phyloP scores from a whole-genome alignment of 768 basidiomycete genomes.

The Tremella mesenterica region DNA sequence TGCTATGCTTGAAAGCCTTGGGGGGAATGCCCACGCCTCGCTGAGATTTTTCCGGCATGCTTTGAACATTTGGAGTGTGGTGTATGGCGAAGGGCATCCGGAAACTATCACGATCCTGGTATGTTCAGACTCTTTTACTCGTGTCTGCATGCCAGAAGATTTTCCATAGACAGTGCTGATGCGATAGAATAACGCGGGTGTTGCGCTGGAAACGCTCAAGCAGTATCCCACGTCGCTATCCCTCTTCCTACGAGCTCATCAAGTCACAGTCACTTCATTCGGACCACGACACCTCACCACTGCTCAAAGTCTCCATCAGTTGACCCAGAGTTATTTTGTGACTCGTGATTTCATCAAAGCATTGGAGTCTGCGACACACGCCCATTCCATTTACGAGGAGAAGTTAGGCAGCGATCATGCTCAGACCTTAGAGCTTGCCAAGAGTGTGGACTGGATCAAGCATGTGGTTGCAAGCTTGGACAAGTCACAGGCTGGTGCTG shows the following conservation, averaged over 20 bases:
- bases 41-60: slow-evolving; percentile 45
- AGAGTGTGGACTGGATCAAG: slow-evolving; percentile 43
- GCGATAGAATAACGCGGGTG: slow-evolving; percentile 39
- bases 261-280: slow-evolving; percentile 35
- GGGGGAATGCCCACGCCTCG: slow-evolving; percentile 42
- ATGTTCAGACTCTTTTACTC: slow-evolving; percentile 8
- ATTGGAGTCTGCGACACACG: slow-evolving; percentile 30
- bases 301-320: slow-evolving; percentile 42
- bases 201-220: slow-evolving; percentile 42
- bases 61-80: slow-evolving; percentile 43
- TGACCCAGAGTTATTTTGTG: slow-evolving; percentile 47
- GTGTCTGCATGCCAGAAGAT: too few relatives aligned
- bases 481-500: slow-evolving; percentile 26
- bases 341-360: slow-evolving; percentile 41
- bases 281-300: slow-evolving; percentile 44
- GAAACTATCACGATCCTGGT: slow-evolving; percentile 45
- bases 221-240: slow-evolving; percentile 37
- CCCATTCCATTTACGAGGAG: slow-evolving; percentile 39
- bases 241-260: slow-evolving; percentile 37
- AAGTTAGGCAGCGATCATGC: slow-evolving; percentile 43
- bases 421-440: slow-evolving; percentile 43
- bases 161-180: too few relatives aligned
- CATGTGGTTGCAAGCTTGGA: slow-evolving; percentile 39
- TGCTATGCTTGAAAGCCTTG: slow-evolving; percentile 47
- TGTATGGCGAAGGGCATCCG: slow-evolving; percentile 46